Conservation (phyloP, 129 eudicot genomes). For the Escallonia rubra region DNA sequence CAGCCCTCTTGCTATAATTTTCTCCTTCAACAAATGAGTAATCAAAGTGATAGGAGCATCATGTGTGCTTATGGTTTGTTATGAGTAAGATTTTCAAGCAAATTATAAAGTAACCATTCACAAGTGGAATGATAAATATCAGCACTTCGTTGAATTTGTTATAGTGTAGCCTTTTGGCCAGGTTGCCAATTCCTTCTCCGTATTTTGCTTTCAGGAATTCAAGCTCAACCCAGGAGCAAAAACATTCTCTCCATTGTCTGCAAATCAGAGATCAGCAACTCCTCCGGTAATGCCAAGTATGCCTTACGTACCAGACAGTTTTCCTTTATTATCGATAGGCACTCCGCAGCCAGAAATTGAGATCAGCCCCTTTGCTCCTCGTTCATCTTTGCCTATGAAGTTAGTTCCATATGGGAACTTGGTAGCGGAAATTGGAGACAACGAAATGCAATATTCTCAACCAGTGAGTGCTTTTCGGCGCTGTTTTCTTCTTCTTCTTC, state of each 20-base stretch:
- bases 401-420: slow-evolving; percentile 43
- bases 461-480: slow-evolving; percentile 40
- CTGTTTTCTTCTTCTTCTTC: too few species aligned
- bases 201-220: slow-evolving; percentile 40
- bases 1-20: too few species aligned
- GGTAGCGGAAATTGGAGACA: slow-evolving; percentile 39
- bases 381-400: slow-evolving; percentile 48
- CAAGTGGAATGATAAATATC: background rate
- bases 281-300: slow-evolving; percentile 47
- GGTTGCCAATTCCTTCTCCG: slow-evolving; percentile 1
- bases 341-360: slow-evolving; percentile 55
- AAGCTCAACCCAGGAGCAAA: slow-evolving; percentile 92
- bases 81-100: too few species aligned
- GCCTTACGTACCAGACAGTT: slow-evolving; percentile 42
- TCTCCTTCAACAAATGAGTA: too few species aligned
- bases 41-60: too few species aligned
- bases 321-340: slow-evolving; percentile 32
- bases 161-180: background rate
- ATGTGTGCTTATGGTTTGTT: too few species aligned
- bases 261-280: slow-evolving; percentile 46
- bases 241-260: slow-evolving; percentile 63
- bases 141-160: background rate
- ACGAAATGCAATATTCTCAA: slow-evolving; percentile 50
- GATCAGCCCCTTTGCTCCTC: slow-evolving; percentile 37
- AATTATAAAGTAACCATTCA: too few species aligned